These are phyloP conservation scores for Irpex rosettiformis DNA, from an alignment of 1,284 basidiomycete species.

Conservation along the genomic window DNA sequence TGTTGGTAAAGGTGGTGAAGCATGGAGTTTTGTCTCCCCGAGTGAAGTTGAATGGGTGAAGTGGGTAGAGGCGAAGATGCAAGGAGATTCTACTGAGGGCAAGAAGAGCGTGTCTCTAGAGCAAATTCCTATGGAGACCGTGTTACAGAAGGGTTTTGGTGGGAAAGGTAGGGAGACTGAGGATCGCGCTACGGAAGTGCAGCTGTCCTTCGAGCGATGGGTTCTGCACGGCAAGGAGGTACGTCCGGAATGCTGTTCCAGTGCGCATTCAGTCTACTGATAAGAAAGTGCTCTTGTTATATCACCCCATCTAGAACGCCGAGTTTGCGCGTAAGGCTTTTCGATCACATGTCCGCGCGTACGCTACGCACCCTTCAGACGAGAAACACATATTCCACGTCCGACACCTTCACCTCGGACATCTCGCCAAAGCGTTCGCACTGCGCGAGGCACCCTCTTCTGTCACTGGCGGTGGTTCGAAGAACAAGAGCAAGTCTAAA, in stretches of 20 bases:
- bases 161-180: constrained; percentile 82
- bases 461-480: constrained; percentile 36
- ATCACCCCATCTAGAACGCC: constrained; percentile 52
- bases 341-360: constrained; percentile 90
- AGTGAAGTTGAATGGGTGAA: constrained; percentile 87
- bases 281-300: neutral
- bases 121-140: constrained; percentile 63
- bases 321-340: constrained; percentile 84
- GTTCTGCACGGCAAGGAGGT: constrained; percentile 76
- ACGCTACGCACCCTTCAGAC: constrained; percentile 93
- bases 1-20: constrained; percentile 84
- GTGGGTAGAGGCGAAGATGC: constrained; percentile 84
- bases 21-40: constrained; percentile 90
- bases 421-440: constrained; percentile 95
- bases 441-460: constrained; percentile 88
- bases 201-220: constrained; percentile 95
- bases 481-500: constrained; percentile 16
- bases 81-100: no score
- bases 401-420: constrained; percentile 90
- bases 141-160: constrained; percentile 83
- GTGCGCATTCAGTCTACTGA: no score
- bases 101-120: constrained; percentile 50
- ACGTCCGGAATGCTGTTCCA: constrained; percentile 23
- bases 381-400: constrained; percentile 98
- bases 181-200: constrained; percentile 91